Base-by-base conservation (phyloP, 225 moss, liverwort and hornwort genomes). In the Anthoceros angustus region DNA sequence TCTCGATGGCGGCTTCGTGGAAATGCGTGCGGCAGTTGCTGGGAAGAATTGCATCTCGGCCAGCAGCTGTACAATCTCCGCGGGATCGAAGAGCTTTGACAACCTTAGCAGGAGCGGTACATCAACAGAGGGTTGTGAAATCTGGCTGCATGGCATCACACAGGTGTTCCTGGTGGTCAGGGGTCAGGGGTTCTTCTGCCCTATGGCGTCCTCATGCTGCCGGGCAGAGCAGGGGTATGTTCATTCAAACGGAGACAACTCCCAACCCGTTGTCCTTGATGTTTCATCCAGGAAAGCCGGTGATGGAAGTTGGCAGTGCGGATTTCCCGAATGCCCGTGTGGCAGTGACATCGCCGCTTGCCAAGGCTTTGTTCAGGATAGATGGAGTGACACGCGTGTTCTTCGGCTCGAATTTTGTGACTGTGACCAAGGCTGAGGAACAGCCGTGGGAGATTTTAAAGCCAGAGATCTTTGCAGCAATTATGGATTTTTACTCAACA, bases 271-370 rank as follows among this genome's bases (percentile, higher is more conserved):
- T 84, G 64, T 98, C 98, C 26, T 80, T 98, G 40, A 92, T 98
- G 98, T 92, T 98, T 43, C 87, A 74, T 69, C 98, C 98, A 2
- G 98, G 92, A 64, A 87, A 89, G 21, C 66, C 92, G 0, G 92
- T 98, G 23, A 98, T 98, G 98, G 98, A 92, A 62, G 70, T 86
- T 21, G 98, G 98, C 7, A 98, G 98, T 74, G 92, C 98, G 26
- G 98, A 98, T 64, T 98, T 98, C 42, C 98, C 98, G 0, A 98
- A 87, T 43, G 75, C 98, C 12, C 92, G 98, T 55, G 74, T 82
- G 43, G 98, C 88, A 11, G 92, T 98, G 92, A 62, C 84, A 49
- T 98, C 98, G 0, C 98, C 92, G 4, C 78, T 98, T 42, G 92
- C 98, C 40, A 98, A 92, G 63, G 76, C 88, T 55, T 69, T 98